Evolutionary conservation across 1,284 basidiomycete species (phyloP).

Genomic region (Marasmius sp.): DNA sequence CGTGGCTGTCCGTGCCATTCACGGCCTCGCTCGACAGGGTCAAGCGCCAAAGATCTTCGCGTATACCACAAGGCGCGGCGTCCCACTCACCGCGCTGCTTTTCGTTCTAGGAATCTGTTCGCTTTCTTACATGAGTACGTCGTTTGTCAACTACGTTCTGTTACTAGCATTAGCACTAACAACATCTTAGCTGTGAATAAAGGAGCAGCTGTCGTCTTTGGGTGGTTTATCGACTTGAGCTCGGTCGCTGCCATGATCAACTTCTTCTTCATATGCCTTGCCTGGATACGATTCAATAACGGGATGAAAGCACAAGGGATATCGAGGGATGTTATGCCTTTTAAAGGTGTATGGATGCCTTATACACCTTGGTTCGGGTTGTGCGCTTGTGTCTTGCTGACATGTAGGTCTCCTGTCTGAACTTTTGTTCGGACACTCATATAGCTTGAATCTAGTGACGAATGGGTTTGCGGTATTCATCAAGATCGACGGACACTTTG

Average conservation of each 20-base stretch:
- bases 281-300: slow-evolving; percentile 13
- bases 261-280: slow-evolving; percentile 15
- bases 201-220: slow-evolving; percentile 14
- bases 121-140: slow-evolving; percentile 14
- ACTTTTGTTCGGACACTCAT: not conserved
- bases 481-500: slow-evolving; percentile 13
- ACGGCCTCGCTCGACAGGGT: slow-evolving; percentile 12
- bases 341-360: slow-evolving; percentile 9
- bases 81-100: slow-evolving; percentile 8
- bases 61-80: slow-evolving; percentile 12
- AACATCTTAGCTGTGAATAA: slow-evolving; percentile 7
- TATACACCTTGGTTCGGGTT: slow-evolving; percentile 13
- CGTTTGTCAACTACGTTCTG: too few relatives aligned
- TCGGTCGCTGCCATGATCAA: slow-evolving; percentile 16
- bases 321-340: slow-evolving; percentile 11
- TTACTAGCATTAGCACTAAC: not conserved
- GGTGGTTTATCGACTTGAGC: slow-evolving; percentile 15
- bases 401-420: not conserved
- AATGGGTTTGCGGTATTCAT: slow-evolving; percentile 16
- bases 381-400: slow-evolving; percentile 11
- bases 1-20: slow-evolving; percentile 12
- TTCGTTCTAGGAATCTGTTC: slow-evolving; percentile 14
- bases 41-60: slow-evolving; percentile 12
- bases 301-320: slow-evolving; percentile 14
- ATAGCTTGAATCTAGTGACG: not conserved